Conservation (phyloP, 495 filamentous ascomycete species). For the Xylaria venustula region DNA sequence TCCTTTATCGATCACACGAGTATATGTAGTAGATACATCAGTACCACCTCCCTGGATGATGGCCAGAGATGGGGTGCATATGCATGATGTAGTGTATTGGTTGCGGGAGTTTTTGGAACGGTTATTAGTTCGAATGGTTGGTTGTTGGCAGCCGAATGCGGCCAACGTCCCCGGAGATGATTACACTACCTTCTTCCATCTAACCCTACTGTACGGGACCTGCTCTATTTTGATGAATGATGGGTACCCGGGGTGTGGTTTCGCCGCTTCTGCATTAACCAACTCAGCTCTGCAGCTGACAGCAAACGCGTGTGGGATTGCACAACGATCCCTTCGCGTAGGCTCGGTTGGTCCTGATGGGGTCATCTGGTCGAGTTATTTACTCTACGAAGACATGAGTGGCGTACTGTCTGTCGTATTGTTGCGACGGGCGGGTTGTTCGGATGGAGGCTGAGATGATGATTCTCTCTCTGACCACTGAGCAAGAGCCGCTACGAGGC, state of each 20-base stretch:
- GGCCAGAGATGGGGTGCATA: constrained; percentile 1
- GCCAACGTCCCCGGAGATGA: background rate
- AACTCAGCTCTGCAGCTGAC: background rate
- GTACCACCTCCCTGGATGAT: background rate
- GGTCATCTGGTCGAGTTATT: background rate
- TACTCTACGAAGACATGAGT: constrained; percentile 3
- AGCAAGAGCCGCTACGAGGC: background rate
- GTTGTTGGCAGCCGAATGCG: background rate
- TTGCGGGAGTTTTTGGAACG: background rate
- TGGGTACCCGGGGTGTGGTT: background rate
- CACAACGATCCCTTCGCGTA: background rate
- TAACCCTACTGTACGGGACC: background rate
- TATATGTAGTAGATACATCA: background rate
- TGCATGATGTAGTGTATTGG: background rate
- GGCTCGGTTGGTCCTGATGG: background rate
- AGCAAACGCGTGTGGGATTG: background rate
- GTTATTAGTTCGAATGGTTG: background rate
- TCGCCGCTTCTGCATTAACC: background rate
- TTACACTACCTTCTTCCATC: background rate
- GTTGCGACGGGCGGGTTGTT: background rate
- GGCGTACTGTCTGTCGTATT: constrained; percentile 8
- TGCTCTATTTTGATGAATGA: background rate
- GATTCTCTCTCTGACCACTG: background rate
- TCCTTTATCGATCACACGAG: constrained; percentile 10
- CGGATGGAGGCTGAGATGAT: constrained; percentile 11